Base-by-base conservation (phyloP, 805 yeast genomes). In the Torulaspora gathmanii region DNA sequence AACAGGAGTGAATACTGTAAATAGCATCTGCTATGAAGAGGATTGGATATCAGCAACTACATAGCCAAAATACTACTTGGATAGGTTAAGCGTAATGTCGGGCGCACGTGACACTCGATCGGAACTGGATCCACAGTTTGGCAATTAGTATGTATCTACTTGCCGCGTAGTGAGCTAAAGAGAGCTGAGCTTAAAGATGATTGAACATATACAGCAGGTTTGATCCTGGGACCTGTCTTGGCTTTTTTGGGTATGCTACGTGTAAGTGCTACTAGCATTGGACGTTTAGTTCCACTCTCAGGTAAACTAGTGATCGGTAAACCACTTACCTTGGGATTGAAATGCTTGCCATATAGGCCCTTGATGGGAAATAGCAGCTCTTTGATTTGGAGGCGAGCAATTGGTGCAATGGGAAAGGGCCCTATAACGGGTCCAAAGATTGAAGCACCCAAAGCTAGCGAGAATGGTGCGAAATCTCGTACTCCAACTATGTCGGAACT, bases 401-500 rank as follows among this genome's bases (percentile, higher is more conserved):
- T 13, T 37, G 37, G 16, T 10, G 17, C 12, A 3, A 6, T 13
- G 3, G 15, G 19, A 12, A 25, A 33, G n/a, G 25, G 17, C 4
- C 27, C 31, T 6, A 23, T 8, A 12, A 30, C n/a, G 3, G 41
- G 34, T 16, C 43, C 42, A 5, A 48, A 48, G 45, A 16, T 48
- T 16, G 45, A 42, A 19, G 42, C 51, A 4, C 51, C 51, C 15
- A 48, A 44, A 16, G 42, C 48, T 12, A 22, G 38, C 12, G 25
- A n/a, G n/a, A 33, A 40, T 12, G 52, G 49, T 29, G 25, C 37
- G 11, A 43, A 43, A 19, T 52, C 58, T 4, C 51, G 51, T 20
- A 43, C 61, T 3, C 65, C 68, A 16, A 60, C 64, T 3, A 57
- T 70, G 3, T 69, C 75, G 5, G 75, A 72, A 51, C 46, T 66